Evolutionary conservation across 306 rosid species (phyloP).

Genomic region (Citrullus colocynthis): DNA sequence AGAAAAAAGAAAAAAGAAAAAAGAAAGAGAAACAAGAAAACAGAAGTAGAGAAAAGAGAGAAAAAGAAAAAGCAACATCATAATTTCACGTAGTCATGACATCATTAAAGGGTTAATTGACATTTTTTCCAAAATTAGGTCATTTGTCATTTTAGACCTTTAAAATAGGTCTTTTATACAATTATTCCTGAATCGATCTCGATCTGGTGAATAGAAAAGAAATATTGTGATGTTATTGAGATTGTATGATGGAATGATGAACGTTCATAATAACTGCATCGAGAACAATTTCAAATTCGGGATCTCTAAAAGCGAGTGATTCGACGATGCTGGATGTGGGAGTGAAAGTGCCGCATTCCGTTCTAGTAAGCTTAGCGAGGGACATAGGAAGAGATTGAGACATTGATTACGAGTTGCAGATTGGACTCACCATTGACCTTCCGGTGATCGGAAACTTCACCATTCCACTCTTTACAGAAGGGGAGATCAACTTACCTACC

Average conservation of each 20-base stretch:
- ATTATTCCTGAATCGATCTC: not conserved
- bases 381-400: constrained; percentile 81
- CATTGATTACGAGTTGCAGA: constrained; percentile 52
- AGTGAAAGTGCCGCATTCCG: constrained; percentile 51
- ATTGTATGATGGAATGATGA: not conserved
- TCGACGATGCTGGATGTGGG: constrained; percentile 46
- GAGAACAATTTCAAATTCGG: constrained; percentile 70
- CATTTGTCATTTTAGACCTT: no score
- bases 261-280: constrained; percentile 45
- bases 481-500: constrained; percentile 71
- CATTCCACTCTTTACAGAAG: constrained; percentile 60
- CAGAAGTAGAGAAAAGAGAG: no score
- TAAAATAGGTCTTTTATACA: no score
- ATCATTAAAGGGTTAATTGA: no score
- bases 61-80: no score
- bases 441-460: constrained; percentile 61
- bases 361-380: constrained; percentile 49
- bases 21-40: no score
- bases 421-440: constrained; percentile 59
- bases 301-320: constrained; percentile 47
- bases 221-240: not conserved
- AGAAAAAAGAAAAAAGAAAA: no score
- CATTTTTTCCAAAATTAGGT: no score
- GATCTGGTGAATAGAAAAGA: not conserved
- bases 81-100: no score